phyloP scores from a whole-genome alignment of 2,329 filamentous ascomycete species.

The Apiospora rasikravindrae region DNA sequence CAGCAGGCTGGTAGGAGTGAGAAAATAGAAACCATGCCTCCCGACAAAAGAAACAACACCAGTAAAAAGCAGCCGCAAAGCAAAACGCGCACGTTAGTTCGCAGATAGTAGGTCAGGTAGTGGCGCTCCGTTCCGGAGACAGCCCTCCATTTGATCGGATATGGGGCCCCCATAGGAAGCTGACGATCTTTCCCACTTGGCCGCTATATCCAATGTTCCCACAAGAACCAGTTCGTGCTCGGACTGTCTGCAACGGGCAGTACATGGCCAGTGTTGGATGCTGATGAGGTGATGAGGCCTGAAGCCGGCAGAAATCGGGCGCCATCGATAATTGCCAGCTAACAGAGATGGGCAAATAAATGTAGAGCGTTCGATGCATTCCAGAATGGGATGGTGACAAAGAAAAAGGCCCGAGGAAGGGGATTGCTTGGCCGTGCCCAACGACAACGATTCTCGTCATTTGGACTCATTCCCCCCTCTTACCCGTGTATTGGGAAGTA shows the following conservation, averaged over 20 bases:
- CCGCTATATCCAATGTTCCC: not conserved
- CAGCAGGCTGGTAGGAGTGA: not conserved
- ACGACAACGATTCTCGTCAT: not conserved
- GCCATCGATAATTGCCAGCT: not conserved
- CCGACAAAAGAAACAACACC: not conserved
- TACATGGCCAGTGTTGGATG: not conserved
- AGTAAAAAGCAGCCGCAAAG: not conserved
- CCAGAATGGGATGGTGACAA: conserved; percentile 7
- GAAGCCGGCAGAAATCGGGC: conserved; percentile 11
- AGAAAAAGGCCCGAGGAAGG: not conserved
- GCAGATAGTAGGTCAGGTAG: not conserved
- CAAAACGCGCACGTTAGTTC: not conserved
- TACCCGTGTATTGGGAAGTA: not conserved
- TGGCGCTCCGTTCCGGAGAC: not conserved
- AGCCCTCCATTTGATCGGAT: not conserved
- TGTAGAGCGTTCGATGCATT: not conserved
- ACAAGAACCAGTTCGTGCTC: not conserved
- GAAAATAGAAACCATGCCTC: conserved; percentile 8
- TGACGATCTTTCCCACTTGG: not conserved
- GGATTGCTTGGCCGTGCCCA: conserved; percentile 5
- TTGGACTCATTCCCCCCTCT: not conserved
- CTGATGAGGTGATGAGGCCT: conserved; percentile 3
- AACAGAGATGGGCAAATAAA: conserved; percentile 11
- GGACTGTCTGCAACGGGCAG: not conserved
- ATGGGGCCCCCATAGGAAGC: not conserved